A percentile compares a stretch with the other conserved stretches of the same genome.
phyloP scores from a whole-genome alignment of 2,329 filamentous ascomycete genomes.

The Alternaria postmessia region DNA sequence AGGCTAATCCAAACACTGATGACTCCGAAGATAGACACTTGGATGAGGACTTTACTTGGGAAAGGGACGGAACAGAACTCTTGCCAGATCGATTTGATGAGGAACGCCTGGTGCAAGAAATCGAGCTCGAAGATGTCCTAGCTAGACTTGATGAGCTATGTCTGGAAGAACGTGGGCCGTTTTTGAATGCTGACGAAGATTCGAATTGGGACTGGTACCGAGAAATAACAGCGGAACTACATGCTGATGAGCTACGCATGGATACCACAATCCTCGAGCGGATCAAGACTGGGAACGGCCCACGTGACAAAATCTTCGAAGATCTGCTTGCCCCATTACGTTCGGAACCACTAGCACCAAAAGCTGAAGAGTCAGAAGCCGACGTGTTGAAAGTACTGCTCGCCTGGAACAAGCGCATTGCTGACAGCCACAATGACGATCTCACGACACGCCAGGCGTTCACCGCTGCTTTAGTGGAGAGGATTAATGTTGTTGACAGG shows the following conservation, averaged over 20 bases:
- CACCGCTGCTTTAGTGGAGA: conserved; percentile 14
- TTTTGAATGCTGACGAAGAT: background rate
- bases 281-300: conserved; percentile 22
- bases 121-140: background rate
- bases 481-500: conserved; percentile 5
- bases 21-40: background rate
- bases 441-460: conserved; percentile 9
- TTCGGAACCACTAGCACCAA: background rate
- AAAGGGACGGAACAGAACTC: background rate
- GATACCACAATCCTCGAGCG: conserved; percentile 23
- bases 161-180: background rate
- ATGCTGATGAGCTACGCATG: conserved; percentile 2
- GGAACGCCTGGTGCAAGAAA: background rate
- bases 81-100: background rate
- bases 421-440: background rate
- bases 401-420: conserved; percentile 28
- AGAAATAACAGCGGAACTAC: background rate
- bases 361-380: conserved; percentile 20
- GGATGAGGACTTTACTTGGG: background rate
- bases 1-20: background rate
- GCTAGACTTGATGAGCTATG: background rate
- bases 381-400: conserved; percentile 25
- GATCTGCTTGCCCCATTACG: conserved; percentile 31
- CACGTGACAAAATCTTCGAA: conserved; percentile 18
- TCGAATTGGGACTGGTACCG: background rate